A percentile compares a stretch with the other conserved stretches of the same genome.
phyloP scores from a whole-genome alignment of 116 monocot species.

The Zostera marina region DNA sequence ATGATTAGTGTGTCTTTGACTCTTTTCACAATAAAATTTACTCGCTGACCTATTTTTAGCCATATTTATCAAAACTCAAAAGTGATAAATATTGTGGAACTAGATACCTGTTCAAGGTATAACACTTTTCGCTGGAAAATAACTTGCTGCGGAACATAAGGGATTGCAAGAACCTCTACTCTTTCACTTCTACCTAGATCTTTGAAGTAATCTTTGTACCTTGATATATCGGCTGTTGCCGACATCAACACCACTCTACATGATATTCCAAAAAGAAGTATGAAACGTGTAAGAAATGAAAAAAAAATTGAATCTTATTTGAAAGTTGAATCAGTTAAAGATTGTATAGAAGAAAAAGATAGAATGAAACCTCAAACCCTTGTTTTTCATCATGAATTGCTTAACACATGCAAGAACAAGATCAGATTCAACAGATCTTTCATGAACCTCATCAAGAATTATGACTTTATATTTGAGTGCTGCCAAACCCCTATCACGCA shows the following conservation, averaged over 20 bases:
- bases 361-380: constrained; percentile 35
- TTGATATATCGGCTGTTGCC: constrained; percentile 73
- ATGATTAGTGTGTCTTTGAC: too few species aligned
- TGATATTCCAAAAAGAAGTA: background rate
- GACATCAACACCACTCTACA: constrained; percentile 77
- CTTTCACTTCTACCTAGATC: constrained; percentile 70
- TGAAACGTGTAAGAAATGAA: too few species aligned
- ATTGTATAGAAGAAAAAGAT: background rate
- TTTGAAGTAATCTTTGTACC: constrained; percentile 74
- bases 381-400: constrained; percentile 67
- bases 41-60: too few species aligned
- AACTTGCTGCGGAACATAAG: constrained; percentile 19
- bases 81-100: background rate
- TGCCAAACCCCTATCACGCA: constrained; percentile 61
- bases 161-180: constrained; percentile 83
- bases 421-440: constrained; percentile 87
- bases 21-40: too few species aligned
- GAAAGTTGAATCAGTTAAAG: background rate
- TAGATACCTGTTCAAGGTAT: constrained; percentile 57
- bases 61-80: too few species aligned
- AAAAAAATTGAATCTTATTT: background rate
- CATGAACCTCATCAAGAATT: constrained; percentile 89
- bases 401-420: constrained; percentile 76
- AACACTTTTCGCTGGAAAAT: constrained; percentile 56
- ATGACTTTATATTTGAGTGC: constrained; percentile 79